Percentiles rank a stretch among this genome's conserved stretches.
Evolutionary conservation across 2,329 filamentous ascomycete species (phyloP).

Genomic region (Phialophora chinensis): DNA sequence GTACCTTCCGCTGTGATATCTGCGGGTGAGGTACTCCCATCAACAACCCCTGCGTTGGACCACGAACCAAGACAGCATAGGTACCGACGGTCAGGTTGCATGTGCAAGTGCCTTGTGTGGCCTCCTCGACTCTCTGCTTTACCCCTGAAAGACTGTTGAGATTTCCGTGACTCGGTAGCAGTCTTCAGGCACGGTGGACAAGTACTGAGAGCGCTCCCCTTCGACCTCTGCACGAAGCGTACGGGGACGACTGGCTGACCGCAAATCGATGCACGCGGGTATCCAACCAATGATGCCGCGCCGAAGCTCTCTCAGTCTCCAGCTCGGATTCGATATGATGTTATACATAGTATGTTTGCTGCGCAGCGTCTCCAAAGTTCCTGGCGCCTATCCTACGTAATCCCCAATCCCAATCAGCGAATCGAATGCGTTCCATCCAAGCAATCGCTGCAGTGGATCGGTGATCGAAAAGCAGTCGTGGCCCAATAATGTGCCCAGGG

Average conservation of each 20-base stretch:
- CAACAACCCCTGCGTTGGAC: conserved; percentile 25
- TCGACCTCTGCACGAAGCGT: background rate
- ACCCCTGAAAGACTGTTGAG: background rate
- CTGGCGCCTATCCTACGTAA: conserved; percentile 21
- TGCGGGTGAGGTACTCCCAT: conserved; percentile 19
- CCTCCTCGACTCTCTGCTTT: background rate
- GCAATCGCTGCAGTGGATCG: conserved; percentile 12
- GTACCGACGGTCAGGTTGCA: background rate
- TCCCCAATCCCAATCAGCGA: conserved; percentile 3
- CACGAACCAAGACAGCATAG: background rate
- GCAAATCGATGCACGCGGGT: conserved; percentile 17
- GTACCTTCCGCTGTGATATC: conserved; percentile 20
- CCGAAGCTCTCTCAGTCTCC: background rate
- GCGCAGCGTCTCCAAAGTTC: conserved; percentile 9
- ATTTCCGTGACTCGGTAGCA: background rate
- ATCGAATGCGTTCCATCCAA: conserved; percentile 14
- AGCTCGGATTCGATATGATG: background rate
- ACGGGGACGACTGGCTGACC: conserved; percentile 7
- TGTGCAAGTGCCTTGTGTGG: background rate
- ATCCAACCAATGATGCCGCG: conserved; percentile 17
- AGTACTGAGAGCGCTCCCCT: background rate
- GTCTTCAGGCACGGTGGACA: background rate
- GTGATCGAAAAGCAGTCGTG: conserved; percentile 18
- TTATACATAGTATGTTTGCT: conserved; percentile 21
- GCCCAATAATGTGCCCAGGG: conserved; percentile 15